Evolutionary conservation across 371 early-diverging fungal genomes (phyloP), one percentile per base, ranked within the genome.

Genomic region (Mucor plumbeus): DNA sequence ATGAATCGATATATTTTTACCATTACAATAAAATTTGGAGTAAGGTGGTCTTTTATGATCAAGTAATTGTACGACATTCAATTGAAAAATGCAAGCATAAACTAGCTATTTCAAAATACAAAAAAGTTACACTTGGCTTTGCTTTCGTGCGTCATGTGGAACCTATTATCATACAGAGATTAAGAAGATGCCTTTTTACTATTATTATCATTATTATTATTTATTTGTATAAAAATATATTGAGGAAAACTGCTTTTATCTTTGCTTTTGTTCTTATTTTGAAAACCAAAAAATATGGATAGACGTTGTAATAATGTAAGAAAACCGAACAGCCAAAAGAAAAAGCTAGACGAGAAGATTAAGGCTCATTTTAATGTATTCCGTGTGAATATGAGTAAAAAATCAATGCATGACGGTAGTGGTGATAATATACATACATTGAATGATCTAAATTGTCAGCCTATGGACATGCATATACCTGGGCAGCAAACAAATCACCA

Each of bases 71-170:
- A 7, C 50, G 26, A 50, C 50, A 26, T 1, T 50, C 11, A 5
- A 3, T 4, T 7, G 50, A 21, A 19, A 50, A 7, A 38, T 38
- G 4, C 38, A 4, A 38, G 3, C 26, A 26, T 26, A 26, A 26
- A 26, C n/a, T n/a, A n/a, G n/a, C n/a, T 1, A 26, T 26, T 26
- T 26, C 26, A 26, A 26, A 17, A 17, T 44, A 44, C n/a, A 17
- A 50, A 50, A 26, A 21, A 26, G 50, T 50, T 50, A 50, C 50
- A 50, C 50, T 19, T 50, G 50, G 50, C 50, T 50, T 50, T 26
- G 50, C 50, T 7, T 19, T 50, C 26, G 50, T 26, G 50, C 50
- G 26, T 26, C 50, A 50, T 50, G 10, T 50, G 50, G 44, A 50
- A 26, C 50, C 50, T 50, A 50, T 19, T 50, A 50, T 11, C 50